Base-by-base conservation (phyloP, 371 early-diverging fungal species). In the Mortierella polycephala region DNA sequence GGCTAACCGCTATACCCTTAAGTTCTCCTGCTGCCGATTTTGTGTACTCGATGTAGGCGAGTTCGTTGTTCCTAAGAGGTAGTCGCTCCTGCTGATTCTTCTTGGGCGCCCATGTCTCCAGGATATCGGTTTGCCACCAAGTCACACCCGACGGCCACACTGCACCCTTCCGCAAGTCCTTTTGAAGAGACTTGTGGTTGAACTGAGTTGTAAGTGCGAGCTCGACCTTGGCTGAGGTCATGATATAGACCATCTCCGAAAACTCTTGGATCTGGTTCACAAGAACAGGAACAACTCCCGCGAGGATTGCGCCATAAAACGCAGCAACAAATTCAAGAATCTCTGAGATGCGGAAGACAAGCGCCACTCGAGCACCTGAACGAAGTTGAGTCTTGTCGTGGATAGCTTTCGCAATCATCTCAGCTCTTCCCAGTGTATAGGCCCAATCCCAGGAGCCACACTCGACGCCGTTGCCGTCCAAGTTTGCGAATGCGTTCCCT, bases 41-140 rank as follows among this genome's bases (percentile, higher is more conserved):
- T 42, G 90, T 89, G 62, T 90, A 95, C 77, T 95, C 95, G 41
- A 96, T 87, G 62, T 94, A 94, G 0, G 96, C 96, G 8, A 92
- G 62, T 20, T 77, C 77, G 57, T 62, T 57, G 0, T 85, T 82
- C 39, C 82, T 76, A 42, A 75, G 67, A 23, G 74, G 60, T 8
- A 59, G 62, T 7, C 74, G 58, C 6, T 81, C 75, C 44, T 89
- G 72, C 45, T 76, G 67, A 21, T 83, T 85, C 39, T 85, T 87
- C 58, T 85, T 84, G 1, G 87, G 85, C 56, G 85, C 83, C 85
- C 87, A 86, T 0, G 85, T 72, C 11, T 91, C 92, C 61, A 91
- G 80, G 18, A 91, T 90, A 51, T 90, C 90, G 2, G 94, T 92
- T 60, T 91, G 91, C 87, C 89, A 89, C 94, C 94, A 95, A 7